These are phyloP conservation scores for Pluteus cervinus DNA, from an alignment of 768 basidiomycete species.

Conservation along the genomic window DNA sequence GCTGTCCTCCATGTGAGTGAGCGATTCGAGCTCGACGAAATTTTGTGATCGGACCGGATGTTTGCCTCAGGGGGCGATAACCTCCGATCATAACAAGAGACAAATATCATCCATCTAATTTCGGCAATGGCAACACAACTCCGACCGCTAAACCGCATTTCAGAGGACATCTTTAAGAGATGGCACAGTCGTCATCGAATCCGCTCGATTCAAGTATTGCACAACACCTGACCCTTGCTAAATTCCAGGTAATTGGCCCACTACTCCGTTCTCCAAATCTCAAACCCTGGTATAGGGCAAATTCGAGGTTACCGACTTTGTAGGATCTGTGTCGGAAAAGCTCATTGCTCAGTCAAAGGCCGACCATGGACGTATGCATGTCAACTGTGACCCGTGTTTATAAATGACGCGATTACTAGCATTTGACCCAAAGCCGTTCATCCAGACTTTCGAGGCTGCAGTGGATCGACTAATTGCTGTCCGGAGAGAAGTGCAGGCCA, in stretches of 20 bases:
- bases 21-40: neutral
- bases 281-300: slow-evolving; percentile 43
- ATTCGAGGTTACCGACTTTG: slow-evolving; percentile 89
- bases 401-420: slow-evolving; percentile 39
- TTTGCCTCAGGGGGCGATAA: neutral
- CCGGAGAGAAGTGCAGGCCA: slow-evolving; percentile 83
- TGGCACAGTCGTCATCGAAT: slow-evolving; percentile 5
- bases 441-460: slow-evolving; percentile 85
- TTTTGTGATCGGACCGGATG: neutral
- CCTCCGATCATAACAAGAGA: slow-evolving; percentile 14
- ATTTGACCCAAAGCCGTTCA: slow-evolving; percentile 93
- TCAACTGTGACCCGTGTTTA: neutral
- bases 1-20: slow-evolving; percentile 36
- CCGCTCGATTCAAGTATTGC: slow-evolving; percentile 27
- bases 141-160: slow-evolving; percentile 6
- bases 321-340: slow-evolving; percentile 80
- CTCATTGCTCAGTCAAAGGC: slow-evolving; percentile 82
- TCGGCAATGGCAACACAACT: slow-evolving; percentile 1
- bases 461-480: slow-evolving; percentile 85
- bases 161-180: slow-evolving; percentile 8
- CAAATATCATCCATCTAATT: slow-evolving; percentile 9
- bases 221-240: slow-evolving; percentile 43
- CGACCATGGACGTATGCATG: slow-evolving; percentile 64
- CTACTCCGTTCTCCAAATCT: slow-evolving; percentile 5
- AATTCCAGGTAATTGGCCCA: slow-evolving; percentile 43